These are phyloP conservation scores for Aspergillus niger DNA, from an alignment of 2,329 filamentous ascomycete genomes.

Conservation along the genomic window DNA sequence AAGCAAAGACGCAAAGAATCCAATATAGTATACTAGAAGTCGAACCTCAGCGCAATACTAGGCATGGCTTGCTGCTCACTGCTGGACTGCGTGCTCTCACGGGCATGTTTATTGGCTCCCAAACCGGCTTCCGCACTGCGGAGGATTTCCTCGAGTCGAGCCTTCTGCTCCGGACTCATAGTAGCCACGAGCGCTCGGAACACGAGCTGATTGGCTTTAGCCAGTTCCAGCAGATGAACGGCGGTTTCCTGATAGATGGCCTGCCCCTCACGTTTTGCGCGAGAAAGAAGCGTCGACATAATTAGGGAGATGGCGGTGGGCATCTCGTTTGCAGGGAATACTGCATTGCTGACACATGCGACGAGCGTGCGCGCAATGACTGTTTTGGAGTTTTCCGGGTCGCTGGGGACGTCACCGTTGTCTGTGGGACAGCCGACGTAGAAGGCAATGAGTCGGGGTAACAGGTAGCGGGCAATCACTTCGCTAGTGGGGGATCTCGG, in stretches of 20 bases:
- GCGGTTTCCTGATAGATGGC: conserved; percentile 72
- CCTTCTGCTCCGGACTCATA: conserved; percentile 70
- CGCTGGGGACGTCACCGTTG: conserved; percentile 61
- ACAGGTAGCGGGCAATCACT: conserved; percentile 70
- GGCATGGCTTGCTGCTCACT: conserved; percentile 62
- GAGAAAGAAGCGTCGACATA: conserved; percentile 72
- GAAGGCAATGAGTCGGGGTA: conserved; percentile 76
- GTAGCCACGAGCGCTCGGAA: conserved; percentile 75
- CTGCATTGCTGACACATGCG: conserved; percentile 61
- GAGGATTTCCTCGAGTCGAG: conserved; percentile 79
- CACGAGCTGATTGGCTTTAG: conserved; percentile 68
- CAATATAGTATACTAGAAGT: conserved; percentile 61
- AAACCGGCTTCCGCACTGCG: conserved; percentile 57
- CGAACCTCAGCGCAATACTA: conserved; percentile 91
- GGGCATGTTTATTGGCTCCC: conserved; percentile 37
- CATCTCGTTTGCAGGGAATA: conserved; percentile 32
- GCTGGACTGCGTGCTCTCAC: conserved; percentile 48
- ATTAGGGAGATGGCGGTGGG: conserved; percentile 69
- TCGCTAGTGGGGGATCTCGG: conserved; percentile 67
- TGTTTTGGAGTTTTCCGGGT: conserved; percentile 73
- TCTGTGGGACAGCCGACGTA: conserved; percentile 56
- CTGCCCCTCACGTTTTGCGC: conserved; percentile 66
- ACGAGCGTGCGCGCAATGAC: conserved; percentile 74
- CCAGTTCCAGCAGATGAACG: conserved; percentile 75
- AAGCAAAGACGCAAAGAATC: neutral